Evolutionary conservation across 108 stramenopile genomes (phyloP), one percentile per base, ranked within the genome.

Genomic region (Pseudonitzschia pungens): DNA sequence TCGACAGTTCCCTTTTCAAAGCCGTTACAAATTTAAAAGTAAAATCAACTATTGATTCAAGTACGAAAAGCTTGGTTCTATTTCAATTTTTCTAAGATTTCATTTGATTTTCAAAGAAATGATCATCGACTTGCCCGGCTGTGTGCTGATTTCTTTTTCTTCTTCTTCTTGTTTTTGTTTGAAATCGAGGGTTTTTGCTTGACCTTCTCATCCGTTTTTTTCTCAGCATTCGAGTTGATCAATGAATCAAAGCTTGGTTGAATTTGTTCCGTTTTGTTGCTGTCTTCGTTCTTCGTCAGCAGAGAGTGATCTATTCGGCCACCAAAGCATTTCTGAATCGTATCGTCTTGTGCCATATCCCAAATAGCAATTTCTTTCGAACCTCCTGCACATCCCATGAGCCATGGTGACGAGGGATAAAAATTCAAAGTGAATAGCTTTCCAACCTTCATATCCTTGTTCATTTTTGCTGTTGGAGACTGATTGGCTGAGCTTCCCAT

Each of bases 301-400:
- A 10, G 12, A 11, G n/a, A 58, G 36, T 55, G 78, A 16, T 59
- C 73, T 51, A 51, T 62, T 29, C 94, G 81, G 50, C 65, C 53
- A 32, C 73, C 91, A 79, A 94, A 96, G 29, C 85, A 81, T 68
- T 87, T 82, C 70, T 86, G 87, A 57, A 96, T 78, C 20, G 81
- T 48, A 31, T 83, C 87, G 33, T 96, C 96, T 12, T 78, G 64
- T 41, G 78, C 74, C 76, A 96, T 78, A 65, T 99, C 97, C 98
- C 98, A 99, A 21, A 99, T 72, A 4, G 97, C 93, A 60, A 97
- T 75, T 69, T 90, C 83, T 72, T 97, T 96, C 12, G 92, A 92
- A 68, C 84, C 76, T 24, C 98, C 98, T 24, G 89, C 98, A 63
- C 92, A 91, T 14, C 90, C 96, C 58, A 97, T 60, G 16, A 99